Evolutionary conservation across 306 rosid species (phyloP).

Genomic region (Glycine soja): DNA sequence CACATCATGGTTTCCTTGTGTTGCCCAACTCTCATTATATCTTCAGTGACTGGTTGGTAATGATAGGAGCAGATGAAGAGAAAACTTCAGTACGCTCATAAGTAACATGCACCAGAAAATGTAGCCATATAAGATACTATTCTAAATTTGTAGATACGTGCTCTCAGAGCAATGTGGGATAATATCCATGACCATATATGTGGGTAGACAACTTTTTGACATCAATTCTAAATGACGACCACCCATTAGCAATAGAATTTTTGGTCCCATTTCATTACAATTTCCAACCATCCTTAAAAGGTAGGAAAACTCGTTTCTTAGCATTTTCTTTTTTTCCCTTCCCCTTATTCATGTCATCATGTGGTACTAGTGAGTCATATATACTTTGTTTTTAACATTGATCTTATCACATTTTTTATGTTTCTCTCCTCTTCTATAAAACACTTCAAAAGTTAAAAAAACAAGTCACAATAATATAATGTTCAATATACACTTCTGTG

Average conservation of each 20-base stretch:
- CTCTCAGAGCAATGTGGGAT: too few relatives aligned
- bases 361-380: too few relatives aligned
- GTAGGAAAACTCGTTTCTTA: neutral
- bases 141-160: constrained; percentile 4
- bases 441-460: constrained; percentile 1
- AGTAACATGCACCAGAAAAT: neutral
- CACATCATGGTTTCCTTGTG: neutral
- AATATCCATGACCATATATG: neutral
- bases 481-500: too few relatives aligned
- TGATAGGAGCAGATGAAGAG: neutral
- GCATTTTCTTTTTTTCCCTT: too few relatives aligned
- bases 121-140: neutral
- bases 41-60: neutral
- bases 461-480: neutral
- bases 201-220: neutral
- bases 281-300: neutral
- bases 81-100: neutral
- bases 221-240: neutral
- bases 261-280: neutral
- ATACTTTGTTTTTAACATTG: too few relatives aligned
- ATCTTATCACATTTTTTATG: too few relatives aligned
- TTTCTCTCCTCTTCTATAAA: too few relatives aligned
- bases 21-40: neutral
- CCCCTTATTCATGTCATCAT: too few relatives aligned
- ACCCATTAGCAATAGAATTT: neutral